Percentiles rank a stretch among this genome's conserved stretches.
Evolutionary conservation across 169 alveolate genomes (phyloP).

Genomic region (Plasmodium gonderi): DNA sequence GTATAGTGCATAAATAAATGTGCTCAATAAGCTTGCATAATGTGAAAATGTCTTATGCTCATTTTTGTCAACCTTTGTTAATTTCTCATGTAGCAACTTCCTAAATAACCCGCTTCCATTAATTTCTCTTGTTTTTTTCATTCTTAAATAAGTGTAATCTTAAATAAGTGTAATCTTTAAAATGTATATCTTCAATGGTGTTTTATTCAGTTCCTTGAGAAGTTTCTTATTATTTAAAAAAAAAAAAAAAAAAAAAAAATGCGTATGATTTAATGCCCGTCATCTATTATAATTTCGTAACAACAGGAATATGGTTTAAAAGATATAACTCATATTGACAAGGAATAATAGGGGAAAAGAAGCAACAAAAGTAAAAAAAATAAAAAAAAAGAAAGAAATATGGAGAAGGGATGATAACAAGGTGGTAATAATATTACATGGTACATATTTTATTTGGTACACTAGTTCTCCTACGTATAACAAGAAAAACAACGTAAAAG

Average conservation of each 20-base stretch:
- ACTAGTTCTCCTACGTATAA: neutral
- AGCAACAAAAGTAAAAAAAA: neutral
- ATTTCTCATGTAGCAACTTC: slow-evolving; percentile 46
- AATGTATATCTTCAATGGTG: too few species aligned
- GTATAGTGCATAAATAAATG: too few species aligned
- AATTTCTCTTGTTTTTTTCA: slow-evolving; percentile 27
- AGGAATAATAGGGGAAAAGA: neutral
- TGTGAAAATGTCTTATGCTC: neutral
- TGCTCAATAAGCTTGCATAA: neutral
- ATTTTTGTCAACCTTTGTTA: slow-evolving; percentile 59
- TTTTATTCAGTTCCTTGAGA: neutral
- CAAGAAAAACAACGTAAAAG: neutral
- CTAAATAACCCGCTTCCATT: slow-evolving; percentile 39
- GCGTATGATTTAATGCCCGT: neutral
- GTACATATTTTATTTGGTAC: neutral
- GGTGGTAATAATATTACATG: neutral
- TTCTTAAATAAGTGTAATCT: slow-evolving; percentile 20
- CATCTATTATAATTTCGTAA: neutral
- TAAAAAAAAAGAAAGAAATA: neutral
- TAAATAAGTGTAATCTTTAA: slow-evolving; percentile 1
- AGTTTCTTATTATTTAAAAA: neutral
- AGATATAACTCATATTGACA: neutral
- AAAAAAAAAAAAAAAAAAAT: neutral
- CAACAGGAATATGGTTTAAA: neutral
- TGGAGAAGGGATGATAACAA: neutral